These are phyloP conservation scores for Globisporangium spinosum DNA, from an alignment of 352 stramenopile genomes.

Conservation along the genomic window DNA sequence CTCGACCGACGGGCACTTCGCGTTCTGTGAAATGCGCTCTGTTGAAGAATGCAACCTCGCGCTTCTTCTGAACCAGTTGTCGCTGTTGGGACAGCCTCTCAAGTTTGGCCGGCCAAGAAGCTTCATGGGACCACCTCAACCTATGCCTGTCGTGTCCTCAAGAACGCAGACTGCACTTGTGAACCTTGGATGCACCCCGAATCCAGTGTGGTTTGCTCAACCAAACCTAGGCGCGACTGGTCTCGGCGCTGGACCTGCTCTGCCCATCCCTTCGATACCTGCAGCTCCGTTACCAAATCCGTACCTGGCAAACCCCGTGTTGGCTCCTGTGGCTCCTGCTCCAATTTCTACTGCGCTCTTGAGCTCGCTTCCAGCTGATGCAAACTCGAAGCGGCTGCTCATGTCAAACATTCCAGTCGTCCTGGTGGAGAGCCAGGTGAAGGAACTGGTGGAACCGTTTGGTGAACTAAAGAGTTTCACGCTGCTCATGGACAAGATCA, in stretches of 20 bases:
- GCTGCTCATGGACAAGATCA: constrained; percentile 50
- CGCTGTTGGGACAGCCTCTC: constrained; percentile 71
- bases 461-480: constrained; percentile 64
- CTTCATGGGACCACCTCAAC: constrained; percentile 81
- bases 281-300: background rate
- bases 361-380: constrained; percentile 9
- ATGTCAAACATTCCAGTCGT: constrained; percentile 85
- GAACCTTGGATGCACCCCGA: constrained; percentile 80
- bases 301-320: background rate
- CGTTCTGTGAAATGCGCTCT: constrained; percentile 86
- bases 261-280: background rate
- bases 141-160: constrained; percentile 59
- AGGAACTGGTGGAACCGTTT: constrained; percentile 84
- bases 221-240: constrained; percentile 17
- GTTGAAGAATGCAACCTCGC: constrained; percentile 86
- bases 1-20: constrained; percentile 82
- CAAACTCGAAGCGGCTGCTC: constrained; percentile 46
- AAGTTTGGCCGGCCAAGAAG: constrained; percentile 85
- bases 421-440: constrained; percentile 71
- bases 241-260: constrained; percentile 13
- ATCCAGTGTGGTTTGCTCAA: constrained; percentile 72
- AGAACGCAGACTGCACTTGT: constrained; percentile 74
- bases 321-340: background rate
- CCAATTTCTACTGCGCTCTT: constrained; percentile 4
- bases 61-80: constrained; percentile 78